A percentile compares a stretch with the other conserved stretches of the same genome.
These are phyloP conservation scores for Wickerhamiella allomyrinae DNA, from an alignment of 805 yeast genomes.

Conservation along the genomic window DNA sequence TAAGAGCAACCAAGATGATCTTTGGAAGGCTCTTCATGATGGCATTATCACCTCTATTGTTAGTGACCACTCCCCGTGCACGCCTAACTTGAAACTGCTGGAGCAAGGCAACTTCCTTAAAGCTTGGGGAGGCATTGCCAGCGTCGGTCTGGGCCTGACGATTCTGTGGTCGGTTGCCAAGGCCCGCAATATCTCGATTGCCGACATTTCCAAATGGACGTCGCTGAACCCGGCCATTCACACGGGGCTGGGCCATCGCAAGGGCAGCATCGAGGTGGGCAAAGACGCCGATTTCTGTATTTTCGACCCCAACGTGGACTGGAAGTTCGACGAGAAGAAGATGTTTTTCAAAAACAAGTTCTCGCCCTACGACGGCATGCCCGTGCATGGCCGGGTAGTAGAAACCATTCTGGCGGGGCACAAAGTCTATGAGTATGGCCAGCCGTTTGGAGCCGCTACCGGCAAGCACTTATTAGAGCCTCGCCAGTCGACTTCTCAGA, in stretches of 20 bases:
- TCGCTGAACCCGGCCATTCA: conserved; percentile 72
- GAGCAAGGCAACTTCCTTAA: conserved; percentile 75
- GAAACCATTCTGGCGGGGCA: conserved; percentile 72
- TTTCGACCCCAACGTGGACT: conserved; percentile 54
- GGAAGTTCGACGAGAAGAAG: conserved; percentile 25
- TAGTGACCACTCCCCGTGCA: conserved; percentile 92
- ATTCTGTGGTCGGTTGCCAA: conserved; percentile 53
- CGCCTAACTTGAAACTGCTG: conserved; percentile 74
- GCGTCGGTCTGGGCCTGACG: conserved; percentile 83
- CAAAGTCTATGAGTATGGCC: conserved; percentile 32
- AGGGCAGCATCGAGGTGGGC: conserved; percentile 63
- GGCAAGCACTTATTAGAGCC: conserved; percentile 13
- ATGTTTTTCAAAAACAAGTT: conserved; percentile 67
- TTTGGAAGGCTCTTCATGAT: conserved; percentile 64
- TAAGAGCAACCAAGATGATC: conserved; percentile 47
- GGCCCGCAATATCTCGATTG: conserved; percentile 34
- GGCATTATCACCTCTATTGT: conserved; percentile 70
- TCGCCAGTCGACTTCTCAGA: too few species aligned
- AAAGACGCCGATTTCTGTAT: conserved; percentile 79
- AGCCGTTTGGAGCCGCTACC: conserved; percentile 7
- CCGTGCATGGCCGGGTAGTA: conserved; percentile 55
- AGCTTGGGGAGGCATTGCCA: conserved; percentile 95
- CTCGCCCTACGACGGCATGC: conserved; percentile 69
- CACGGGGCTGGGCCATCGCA: conserved; percentile 56
- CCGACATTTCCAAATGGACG: conserved; percentile 66